phyloP scores from a whole-genome alignment of 2,329 filamentous ascomycete genomes.

The Microdochium paspali region DNA sequence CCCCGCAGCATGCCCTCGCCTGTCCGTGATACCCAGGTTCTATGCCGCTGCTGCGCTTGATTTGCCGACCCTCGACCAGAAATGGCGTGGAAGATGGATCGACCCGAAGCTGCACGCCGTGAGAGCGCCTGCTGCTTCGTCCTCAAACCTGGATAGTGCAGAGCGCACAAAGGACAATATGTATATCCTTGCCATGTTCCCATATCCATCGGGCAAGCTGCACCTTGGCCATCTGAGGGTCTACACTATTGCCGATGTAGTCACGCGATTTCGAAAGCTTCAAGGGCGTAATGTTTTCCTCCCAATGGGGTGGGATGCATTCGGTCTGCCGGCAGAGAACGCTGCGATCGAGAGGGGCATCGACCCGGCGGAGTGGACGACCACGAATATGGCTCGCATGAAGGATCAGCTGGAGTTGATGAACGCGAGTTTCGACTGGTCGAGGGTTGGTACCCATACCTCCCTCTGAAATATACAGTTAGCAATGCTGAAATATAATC shows the following conservation, averaged over 20 bases:
- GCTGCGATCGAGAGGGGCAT: constrained; percentile 77
- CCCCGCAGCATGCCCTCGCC: not conserved
- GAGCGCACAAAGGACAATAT: constrained; percentile 23
- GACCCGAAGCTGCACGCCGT: constrained; percentile 7
- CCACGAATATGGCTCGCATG: constrained; percentile 73
- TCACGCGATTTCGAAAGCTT: constrained; percentile 68
- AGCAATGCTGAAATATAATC: constrained; percentile 3
- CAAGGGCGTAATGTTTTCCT: constrained; percentile 68
- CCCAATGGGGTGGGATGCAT: constrained; percentile 94
- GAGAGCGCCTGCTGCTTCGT: not conserved
- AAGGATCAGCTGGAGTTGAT: constrained; percentile 70
- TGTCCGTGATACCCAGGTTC: not conserved
- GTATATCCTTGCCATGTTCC: constrained; percentile 88
- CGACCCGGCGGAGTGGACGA: constrained; percentile 71
- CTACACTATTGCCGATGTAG: constrained; percentile 82
- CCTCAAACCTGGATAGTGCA: constrained; percentile 3
- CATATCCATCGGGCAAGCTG: constrained; percentile 78
- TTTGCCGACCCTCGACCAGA: constrained; percentile 35
- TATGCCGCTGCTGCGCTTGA: constrained; percentile 23
- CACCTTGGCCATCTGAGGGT: constrained; percentile 83
- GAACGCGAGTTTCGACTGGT: constrained; percentile 80
- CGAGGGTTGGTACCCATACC: constrained; percentile 47
- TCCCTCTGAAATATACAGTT: constrained; percentile 3
- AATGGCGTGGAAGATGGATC: constrained; percentile 42
- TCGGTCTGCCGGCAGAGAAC: constrained; percentile 85